Conservation (phyloP, 2,329 filamentous ascomycete genomes). For the Botrytis hyacinthi region DNA sequence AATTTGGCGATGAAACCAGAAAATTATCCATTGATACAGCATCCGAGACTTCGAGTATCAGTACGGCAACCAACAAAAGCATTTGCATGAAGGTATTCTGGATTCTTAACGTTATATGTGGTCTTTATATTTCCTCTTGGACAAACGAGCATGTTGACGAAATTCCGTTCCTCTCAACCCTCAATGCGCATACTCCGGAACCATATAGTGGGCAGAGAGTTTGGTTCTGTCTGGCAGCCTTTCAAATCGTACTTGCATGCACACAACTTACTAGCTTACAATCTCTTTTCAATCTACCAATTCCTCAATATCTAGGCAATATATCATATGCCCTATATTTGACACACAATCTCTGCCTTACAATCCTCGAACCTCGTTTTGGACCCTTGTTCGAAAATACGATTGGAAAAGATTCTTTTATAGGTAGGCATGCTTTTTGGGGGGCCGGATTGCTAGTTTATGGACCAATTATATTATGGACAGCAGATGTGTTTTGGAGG, state of each 20-base stretch:
- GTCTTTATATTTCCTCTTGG: slow-evolving; percentile 37
- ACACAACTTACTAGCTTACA: slow-evolving; percentile 42
- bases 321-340: slow-evolving; percentile 59
- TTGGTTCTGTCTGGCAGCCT: slow-evolving; percentile 36
- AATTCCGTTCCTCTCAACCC: slow-evolving; percentile 28
- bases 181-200: slow-evolving; percentile 31
- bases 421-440: slow-evolving; percentile 38
- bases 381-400: slow-evolving; percentile 29
- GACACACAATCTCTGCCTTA: slow-evolving; percentile 53
- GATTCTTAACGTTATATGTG: slow-evolving; percentile 31
- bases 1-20: slow-evolving; percentile 30
- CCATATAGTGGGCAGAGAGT: slow-evolving; percentile 35
- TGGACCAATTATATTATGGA: slow-evolving; percentile 50
- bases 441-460: slow-evolving; percentile 42
- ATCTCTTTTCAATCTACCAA: slow-evolving; percentile 46
- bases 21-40: slow-evolving; percentile 20
- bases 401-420: slow-evolving; percentile 28
- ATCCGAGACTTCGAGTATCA: slow-evolving; percentile 13
- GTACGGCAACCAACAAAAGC: slow-evolving; percentile 8
- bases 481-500: slow-evolving; percentile 59
- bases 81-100: slow-evolving; percentile 31
- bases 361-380: slow-evolving; percentile 32
- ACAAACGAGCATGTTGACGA: slow-evolving; percentile 33
- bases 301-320: slow-evolving; percentile 55
- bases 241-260: slow-evolving; percentile 35